These are phyloP conservation scores for Acidomyces sp. DNA, from an alignment of 495 filamentous ascomycete genomes.

Conservation along the genomic window DNA sequence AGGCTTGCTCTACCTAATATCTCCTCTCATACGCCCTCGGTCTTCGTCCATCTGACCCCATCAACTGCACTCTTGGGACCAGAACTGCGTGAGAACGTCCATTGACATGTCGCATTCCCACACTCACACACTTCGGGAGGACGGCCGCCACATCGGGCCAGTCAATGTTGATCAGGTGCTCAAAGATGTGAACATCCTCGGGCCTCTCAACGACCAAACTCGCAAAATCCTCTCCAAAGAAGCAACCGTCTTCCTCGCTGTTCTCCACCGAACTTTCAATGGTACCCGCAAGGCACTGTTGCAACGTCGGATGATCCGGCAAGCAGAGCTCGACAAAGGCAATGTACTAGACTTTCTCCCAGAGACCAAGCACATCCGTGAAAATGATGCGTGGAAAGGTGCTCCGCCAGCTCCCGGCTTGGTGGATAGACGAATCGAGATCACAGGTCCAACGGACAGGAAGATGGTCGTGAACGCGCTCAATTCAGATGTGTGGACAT, in stretches of 20 bases:
- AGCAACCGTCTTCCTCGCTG: constrained; percentile 81
- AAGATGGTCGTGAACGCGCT: constrained; percentile 99
- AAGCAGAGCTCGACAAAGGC: constrained; percentile 90
- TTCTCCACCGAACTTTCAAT: constrained; percentile 93
- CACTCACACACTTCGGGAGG: constrained; percentile 3
- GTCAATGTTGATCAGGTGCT: constrained; percentile 40
- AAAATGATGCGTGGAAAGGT: constrained; percentile 87
- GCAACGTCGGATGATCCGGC: constrained; percentile 71
- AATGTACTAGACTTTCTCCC: constrained; percentile 87
- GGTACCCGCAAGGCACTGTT: constrained; percentile 75
- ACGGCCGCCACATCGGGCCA: constrained; percentile 7
- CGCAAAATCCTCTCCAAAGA: constrained; percentile 86
- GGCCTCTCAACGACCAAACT: constrained; percentile 59
- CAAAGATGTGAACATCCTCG: constrained; percentile 78
- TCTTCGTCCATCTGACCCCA: no score
- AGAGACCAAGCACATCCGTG: constrained; percentile 91
- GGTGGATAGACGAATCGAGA: constrained; percentile 93
- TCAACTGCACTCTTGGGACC: no score
- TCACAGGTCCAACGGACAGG: constrained; percentile 92
- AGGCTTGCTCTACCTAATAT: no score
- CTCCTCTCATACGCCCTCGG: no score
- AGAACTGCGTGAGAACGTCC: constrained; percentile 1
- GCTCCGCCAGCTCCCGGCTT: constrained; percentile 87
- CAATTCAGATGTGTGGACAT: constrained; percentile 96
- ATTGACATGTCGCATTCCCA: constrained; percentile 7